phyloP scores from a whole-genome alignment of 108 stramenopile species.

The Skeletonema costatum region DNA sequence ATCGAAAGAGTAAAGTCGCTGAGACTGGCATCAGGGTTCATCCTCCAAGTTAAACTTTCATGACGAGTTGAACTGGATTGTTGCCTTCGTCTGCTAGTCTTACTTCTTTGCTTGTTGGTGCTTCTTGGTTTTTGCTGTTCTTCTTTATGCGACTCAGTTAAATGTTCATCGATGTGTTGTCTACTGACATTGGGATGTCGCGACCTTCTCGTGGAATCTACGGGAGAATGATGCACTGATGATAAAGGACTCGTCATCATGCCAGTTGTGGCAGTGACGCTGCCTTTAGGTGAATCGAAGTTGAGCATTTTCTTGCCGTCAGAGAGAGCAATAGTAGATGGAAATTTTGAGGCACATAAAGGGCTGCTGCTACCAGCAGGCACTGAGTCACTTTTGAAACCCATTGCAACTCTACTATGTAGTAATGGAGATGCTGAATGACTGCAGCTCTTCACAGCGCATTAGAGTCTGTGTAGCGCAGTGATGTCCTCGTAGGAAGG shows the following conservation, averaged over 20 bases:
- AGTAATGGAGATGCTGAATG: neutral
- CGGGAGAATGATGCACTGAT: constrained; percentile 35
- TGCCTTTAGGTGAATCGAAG: constrained; percentile 3
- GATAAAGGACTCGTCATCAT: constrained; percentile 1
- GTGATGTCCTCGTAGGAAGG: too few species aligned
- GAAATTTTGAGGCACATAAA: neutral
- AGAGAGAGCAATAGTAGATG: neutral
- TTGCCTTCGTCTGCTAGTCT: neutral
- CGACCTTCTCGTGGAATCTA: constrained; percentile 6
- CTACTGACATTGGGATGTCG: neutral
- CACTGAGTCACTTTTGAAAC: neutral
- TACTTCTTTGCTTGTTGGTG: neutral
- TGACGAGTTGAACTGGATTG: neutral
- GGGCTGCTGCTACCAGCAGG: neutral
- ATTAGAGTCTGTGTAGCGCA: neutral
- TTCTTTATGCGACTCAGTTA: neutral
- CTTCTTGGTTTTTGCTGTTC: constrained; percentile 24
- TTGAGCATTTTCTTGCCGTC: neutral
- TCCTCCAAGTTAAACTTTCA: constrained; percentile 49
- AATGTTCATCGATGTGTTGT: neutral
- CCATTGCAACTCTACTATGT: neutral
- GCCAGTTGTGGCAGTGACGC: neutral
- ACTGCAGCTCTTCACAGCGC: neutral
- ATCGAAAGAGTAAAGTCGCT: constrained; percentile 54
- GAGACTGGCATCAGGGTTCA: constrained; percentile 54